Evolutionary conservation across 768 basidiomycete species (phyloP), one percentile per base, ranked within the genome.

Genomic region (Psilocybe tampanensis): DNA sequence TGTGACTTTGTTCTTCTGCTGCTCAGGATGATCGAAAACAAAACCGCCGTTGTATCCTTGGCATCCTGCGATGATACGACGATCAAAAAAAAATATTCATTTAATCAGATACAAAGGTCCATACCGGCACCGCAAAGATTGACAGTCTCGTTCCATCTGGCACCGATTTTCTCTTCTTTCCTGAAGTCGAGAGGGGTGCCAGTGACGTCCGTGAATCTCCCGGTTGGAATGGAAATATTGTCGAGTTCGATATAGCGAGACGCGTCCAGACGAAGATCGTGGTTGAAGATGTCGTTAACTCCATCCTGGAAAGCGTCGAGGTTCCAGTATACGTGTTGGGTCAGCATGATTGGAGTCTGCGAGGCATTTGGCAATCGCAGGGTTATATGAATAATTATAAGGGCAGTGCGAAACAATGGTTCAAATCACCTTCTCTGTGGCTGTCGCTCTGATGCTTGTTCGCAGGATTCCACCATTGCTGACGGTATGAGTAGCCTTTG

Each of bases 291-390:
- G 49, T 73, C 64, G 39, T 72, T 63, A 39, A 58, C 67, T 26
- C 72, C 75, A 24, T 77, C 70, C 63, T 80, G 75, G 68, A 80
- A 83, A 2, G 79, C 81, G 58, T 83, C 80, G 13, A 84, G 70
- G 59, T 84, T 84, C 78, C 80, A 82, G 64, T 83, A 85, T 29
- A 79, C 72, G 59, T 84, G 83, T 54, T 80, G 80, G 0, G 82
- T 82, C 24, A 83, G 64, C 82, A 84, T 82, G 51, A 84, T 82
- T 0, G 83, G 83, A 2, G 83, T 84, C 76, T 76, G 52, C 3
- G 36, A 6, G n/a, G 15, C 4, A 6, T 5, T 39, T 3, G 36
- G 12, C 36, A 5, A n/a, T n/a, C 15, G n/a, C 9, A 29, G 18
- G 43, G 18, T n/a, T 11, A 23, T 44, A 7, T 29, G 5, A n/a